Evolutionary conservation across 441 rosid genomes (phyloP).

Genomic region (Adansonia rubrostipa): DNA sequence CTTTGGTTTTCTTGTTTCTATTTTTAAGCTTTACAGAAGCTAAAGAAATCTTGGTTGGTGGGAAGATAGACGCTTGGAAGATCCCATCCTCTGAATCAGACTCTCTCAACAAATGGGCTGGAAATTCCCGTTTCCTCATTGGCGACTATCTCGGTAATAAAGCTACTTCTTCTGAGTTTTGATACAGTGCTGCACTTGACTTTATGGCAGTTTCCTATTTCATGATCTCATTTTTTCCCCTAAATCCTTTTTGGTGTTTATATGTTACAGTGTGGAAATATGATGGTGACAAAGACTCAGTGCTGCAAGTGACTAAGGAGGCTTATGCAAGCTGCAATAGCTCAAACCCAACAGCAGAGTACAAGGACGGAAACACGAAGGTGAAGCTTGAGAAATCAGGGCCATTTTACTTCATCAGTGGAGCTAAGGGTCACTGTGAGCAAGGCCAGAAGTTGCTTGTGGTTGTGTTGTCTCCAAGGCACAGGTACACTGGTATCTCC

Average conservation of each 20-base stretch:
- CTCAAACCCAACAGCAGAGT: conserved; percentile 57
- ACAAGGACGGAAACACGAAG: conserved; percentile 71
- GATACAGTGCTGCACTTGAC: neutral
- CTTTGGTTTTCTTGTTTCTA: conserved; percentile 31
- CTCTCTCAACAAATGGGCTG: conserved; percentile 87
- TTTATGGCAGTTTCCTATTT: neutral
- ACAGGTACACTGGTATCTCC: conserved; percentile 46
- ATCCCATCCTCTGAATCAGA: conserved; percentile 75
- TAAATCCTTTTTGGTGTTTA: conserved; percentile 16
- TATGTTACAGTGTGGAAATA: conserved; percentile 69
- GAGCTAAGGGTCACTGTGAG: conserved; percentile 70
- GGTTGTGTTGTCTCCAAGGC: conserved; percentile 59
- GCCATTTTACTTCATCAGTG: conserved; percentile 81
- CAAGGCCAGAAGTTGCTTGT: conserved; percentile 80
- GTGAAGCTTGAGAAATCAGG: conserved; percentile 73
- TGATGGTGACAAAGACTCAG: conserved; percentile 72
- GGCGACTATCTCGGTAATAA: conserved; percentile 72
- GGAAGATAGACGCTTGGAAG: conserved; percentile 72
- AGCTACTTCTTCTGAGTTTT: neutral
- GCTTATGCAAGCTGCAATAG: conserved; percentile 70
- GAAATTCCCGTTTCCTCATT: conserved; percentile 59
- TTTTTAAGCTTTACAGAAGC: conserved; percentile 47
- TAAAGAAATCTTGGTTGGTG: conserved; percentile 76
- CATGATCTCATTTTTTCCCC: neutral
- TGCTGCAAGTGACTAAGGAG: conserved; percentile 66